Evolutionary conservation across 1,284 basidiomycete species (phyloP).

Genomic region (Porogramme epimiltina): DNA sequence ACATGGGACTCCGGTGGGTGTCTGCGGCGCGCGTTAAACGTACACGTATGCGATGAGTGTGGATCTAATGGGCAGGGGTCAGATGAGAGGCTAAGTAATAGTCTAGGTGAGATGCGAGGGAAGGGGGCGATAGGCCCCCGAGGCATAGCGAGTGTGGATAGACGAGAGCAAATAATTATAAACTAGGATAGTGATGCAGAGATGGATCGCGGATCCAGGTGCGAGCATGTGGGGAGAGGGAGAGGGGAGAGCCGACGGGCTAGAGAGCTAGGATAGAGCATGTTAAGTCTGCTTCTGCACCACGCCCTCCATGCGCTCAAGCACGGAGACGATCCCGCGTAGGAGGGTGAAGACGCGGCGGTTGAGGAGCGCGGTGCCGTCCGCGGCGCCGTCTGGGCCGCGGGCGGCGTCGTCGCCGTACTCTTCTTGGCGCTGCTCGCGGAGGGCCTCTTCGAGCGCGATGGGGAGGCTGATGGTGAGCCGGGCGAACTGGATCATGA

Average conservation of each 20-base stretch:
- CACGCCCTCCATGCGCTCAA: conserved; percentile 67
- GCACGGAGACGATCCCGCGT: conserved; percentile 55
- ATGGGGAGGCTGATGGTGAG: conserved; percentile 80
- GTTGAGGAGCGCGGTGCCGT: conserved; percentile 48
- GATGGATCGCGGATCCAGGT: background rate
- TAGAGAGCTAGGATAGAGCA: background rate
- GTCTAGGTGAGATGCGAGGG: too few relatives aligned
- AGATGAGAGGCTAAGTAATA: too few relatives aligned
- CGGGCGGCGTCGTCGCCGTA: conserved; percentile 19
- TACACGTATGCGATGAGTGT: too few relatives aligned
- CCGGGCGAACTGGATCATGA: conserved; percentile 79
- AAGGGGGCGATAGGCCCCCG: background rate
- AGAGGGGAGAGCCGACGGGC: background rate
- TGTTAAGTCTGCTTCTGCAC: conserved; percentile 29
- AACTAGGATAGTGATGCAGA: background rate
- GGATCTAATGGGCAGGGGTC: too few relatives aligned
- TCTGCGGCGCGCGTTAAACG: too few relatives aligned
- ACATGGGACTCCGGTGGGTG: too few relatives aligned
- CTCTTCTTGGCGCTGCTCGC: conserved; percentile 29
- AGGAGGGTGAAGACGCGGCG: conserved; percentile 57
- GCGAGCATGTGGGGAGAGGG: too few relatives aligned
- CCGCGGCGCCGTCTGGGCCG: conserved; percentile 8
- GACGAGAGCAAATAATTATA: conserved; percentile 1
- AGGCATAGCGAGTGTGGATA: background rate
- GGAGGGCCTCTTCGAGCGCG: conserved; percentile 72